Percentiles rank a stretch among this genome's conserved stretches.
phyloP scores from a whole-genome alignment of 225 moss, liverwort and hornwort genomes.

The Sphagnum contortum region DNA sequence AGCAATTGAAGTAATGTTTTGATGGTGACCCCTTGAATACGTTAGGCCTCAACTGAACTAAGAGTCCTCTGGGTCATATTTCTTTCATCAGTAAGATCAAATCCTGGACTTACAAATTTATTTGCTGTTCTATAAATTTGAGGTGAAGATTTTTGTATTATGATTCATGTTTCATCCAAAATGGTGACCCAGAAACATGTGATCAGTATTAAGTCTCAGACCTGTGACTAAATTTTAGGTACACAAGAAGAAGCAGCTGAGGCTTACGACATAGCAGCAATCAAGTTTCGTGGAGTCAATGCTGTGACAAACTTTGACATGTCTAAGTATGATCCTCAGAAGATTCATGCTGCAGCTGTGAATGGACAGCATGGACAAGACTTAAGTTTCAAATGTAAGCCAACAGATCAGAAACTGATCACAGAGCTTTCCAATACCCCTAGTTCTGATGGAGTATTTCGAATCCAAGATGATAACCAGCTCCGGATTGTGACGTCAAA shows the following conservation, averaged over 20 bases:
- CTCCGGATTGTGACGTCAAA: constrained; percentile 25
- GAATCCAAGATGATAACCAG: constrained; percentile 44
- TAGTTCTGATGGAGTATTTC: constrained; percentile 1
- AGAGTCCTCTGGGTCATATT: no score
- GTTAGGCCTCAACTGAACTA: no score
- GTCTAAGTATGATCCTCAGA: constrained; percentile 67
- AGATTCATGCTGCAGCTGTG: constrained; percentile 47
- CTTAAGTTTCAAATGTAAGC: no score
- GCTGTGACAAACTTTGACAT: constrained; percentile 99
- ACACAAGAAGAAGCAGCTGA: constrained; percentile 99
- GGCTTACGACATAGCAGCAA: constrained; percentile 96
- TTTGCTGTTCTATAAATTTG: no score
- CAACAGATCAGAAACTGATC: constrained; percentile 37
- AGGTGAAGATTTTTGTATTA: no score
- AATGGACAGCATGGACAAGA: constrained; percentile 45
- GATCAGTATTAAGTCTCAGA: no score
- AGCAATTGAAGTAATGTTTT: no score
- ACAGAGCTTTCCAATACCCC: constrained; percentile 40
- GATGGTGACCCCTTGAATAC: no score
- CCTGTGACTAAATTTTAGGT: constrained; percentile 25
- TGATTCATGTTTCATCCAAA: no score
- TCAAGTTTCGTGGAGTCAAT: constrained; percentile 95
- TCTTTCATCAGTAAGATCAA: no score
- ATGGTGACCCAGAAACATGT: no score
- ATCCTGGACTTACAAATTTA: no score